Evolutionary conservation across 2,329 filamentous ascomycete genomes (phyloP).

Genomic region (Fusarium fujikuroi): DNA sequence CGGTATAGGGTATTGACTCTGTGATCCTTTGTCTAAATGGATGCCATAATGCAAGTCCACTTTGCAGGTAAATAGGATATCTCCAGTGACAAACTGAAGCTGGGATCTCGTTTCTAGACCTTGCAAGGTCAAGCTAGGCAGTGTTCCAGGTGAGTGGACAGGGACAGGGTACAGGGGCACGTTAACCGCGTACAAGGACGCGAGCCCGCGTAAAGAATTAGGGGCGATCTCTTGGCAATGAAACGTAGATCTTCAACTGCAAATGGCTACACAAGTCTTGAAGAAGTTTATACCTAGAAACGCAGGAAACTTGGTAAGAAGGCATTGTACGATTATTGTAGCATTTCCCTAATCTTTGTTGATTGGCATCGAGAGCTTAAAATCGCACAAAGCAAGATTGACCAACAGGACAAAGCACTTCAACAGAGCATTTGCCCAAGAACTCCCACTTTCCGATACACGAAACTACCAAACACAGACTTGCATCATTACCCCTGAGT

Average conservation of each 20-base stretch:
- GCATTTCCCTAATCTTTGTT: not conserved
- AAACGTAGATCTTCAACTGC: no score
- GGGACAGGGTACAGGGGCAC: not conserved
- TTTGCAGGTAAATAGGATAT: not conserved
- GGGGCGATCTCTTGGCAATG: not conserved
- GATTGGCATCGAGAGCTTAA: no score
- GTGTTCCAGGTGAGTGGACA: not conserved
- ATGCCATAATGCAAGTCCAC: no score
- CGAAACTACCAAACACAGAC: rapidly evolving
- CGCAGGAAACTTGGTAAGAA: rapidly evolving
- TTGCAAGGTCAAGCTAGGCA: not conserved
- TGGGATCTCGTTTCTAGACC: not conserved
- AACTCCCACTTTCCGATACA: not conserved
- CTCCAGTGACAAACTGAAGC: no score
- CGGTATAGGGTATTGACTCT: no score
- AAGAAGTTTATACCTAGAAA: rapidly evolving
- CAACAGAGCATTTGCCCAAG: not conserved
- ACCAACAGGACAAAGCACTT: no score
- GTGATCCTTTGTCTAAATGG: no score
- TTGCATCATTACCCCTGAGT: not conserved
- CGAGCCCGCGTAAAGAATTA: not conserved
- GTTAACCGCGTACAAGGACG: not conserved
- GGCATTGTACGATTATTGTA: no score
- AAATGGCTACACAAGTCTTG: rapidly evolving
- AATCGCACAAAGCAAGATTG: no score